Conservation (phyloP, 768 basidiomycete genomes). For the Lactifluus piperatus region DNA sequence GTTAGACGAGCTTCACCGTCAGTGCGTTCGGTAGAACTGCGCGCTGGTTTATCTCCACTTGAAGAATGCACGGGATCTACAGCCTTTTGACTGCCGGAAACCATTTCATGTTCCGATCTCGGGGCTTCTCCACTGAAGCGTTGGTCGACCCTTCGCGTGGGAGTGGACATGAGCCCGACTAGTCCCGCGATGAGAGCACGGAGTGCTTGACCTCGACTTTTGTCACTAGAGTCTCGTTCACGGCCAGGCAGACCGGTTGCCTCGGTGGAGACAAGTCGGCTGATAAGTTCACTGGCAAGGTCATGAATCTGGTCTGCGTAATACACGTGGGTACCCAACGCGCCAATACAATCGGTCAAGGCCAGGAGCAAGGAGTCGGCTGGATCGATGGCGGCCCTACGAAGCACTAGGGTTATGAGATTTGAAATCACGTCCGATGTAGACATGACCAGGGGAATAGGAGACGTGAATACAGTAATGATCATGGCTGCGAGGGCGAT, state of each 20-base stretch:
- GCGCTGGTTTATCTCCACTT: slow-evolving; percentile 2
- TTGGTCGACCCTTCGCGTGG: slow-evolving; percentile 26
- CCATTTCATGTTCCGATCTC: slow-evolving; percentile 13
- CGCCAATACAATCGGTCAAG: slow-evolving; percentile 69
- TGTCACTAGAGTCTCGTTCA: slow-evolving; percentile 31
- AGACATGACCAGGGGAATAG: slow-evolving; percentile 80
- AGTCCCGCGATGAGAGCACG: slow-evolving; percentile 62
- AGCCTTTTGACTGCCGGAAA: neutral
- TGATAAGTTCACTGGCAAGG: slow-evolving; percentile 74
- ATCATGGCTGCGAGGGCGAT: slow-evolving; percentile 68
- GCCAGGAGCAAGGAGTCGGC: slow-evolving; percentile 57
- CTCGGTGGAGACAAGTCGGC: slow-evolving; percentile 63
- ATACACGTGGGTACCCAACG: slow-evolving; percentile 85
- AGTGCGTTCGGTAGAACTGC: slow-evolving; percentile 8
- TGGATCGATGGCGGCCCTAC: slow-evolving; percentile 51
- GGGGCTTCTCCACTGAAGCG: slow-evolving; percentile 2
- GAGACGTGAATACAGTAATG: slow-evolving; percentile 72
- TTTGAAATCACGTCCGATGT: slow-evolving; percentile 84
- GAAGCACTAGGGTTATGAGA: slow-evolving; percentile 64
- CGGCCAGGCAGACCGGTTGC: slow-evolving; percentile 45
- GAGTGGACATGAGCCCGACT: slow-evolving; percentile 58
- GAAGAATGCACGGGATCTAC: neutral
- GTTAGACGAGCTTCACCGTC: slow-evolving; percentile 32
- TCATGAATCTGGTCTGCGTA: slow-evolving; percentile 96
- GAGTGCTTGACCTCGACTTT: slow-evolving; percentile 53